A percentile compares a stretch with the other conserved stretches of the same genome.
Conservation (phyloP, 345 rosid species). For the Gossypium mustelinum region DNA sequence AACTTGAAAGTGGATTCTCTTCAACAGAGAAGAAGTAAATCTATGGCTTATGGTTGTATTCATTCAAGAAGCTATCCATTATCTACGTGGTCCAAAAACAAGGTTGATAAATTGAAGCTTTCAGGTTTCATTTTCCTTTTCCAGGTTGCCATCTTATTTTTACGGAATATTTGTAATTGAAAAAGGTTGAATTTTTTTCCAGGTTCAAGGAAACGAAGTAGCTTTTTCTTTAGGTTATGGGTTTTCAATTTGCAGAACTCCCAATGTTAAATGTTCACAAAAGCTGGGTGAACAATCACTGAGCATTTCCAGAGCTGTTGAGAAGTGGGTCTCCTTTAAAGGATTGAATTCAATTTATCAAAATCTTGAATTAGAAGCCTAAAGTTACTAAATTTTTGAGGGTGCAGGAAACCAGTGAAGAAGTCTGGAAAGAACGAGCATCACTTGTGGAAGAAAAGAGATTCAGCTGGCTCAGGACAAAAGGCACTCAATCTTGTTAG, state of each 20-base stretch:
- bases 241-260: slow-evolving; percentile 20
- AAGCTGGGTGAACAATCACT: slow-evolving; percentile 21
- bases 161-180: neutral
- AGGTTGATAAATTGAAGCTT: neutral
- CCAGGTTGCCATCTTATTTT: neutral
- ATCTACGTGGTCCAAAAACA: neutral
- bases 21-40: neutral
- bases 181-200: slow-evolving; percentile 12
- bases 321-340: slow-evolving; percentile 33
- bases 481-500: slow-evolving; percentile 70
- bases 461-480: slow-evolving; percentile 71
- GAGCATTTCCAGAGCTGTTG: slow-evolving; percentile 23
- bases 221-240: slow-evolving; percentile 17
- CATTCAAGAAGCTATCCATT: neutral
- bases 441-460: slow-evolving; percentile 77
- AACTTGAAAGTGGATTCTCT: neutral
- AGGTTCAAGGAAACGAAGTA: slow-evolving; percentile 17
- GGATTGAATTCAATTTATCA: slow-evolving; percentile 1
- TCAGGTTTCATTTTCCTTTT: neutral
- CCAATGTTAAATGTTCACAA: slow-evolving; percentile 28
- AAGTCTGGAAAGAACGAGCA: slow-evolving; percentile 51
- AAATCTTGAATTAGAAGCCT: neutral
- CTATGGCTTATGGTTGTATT: neutral
- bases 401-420: slow-evolving; percentile 37
- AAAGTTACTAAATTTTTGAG: neutral